These are phyloP conservation scores for Psidium guajava DNA, from an alignment of 345 rosid genomes.

Conservation along the genomic window DNA sequence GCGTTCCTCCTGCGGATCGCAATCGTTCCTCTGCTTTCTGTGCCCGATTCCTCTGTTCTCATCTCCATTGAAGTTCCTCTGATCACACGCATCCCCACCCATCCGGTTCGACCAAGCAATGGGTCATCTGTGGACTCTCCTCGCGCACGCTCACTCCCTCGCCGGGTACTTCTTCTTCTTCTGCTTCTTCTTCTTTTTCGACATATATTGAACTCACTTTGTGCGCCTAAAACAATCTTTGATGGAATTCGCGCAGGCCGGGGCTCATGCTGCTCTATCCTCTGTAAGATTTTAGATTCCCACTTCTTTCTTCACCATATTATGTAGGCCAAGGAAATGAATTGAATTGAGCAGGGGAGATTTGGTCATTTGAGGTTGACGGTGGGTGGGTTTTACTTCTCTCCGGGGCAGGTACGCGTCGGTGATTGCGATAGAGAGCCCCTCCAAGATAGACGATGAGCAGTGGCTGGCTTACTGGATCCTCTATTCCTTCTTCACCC, in stretches of 20 bases:
- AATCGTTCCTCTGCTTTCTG: neutral
- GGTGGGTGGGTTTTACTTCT: neutral
- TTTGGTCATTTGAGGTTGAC: neutral
- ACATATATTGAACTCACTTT: accelerated
- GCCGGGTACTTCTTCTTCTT: neutral
- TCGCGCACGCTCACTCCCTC: slow-evolving; percentile 1
- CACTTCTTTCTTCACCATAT: neutral
- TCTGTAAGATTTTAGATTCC: slow-evolving; percentile 15
- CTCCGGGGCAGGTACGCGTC: slow-evolving; percentile 21
- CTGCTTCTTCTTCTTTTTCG: neutral
- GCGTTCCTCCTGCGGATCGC: neutral
- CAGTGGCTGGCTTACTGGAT: slow-evolving; percentile 52
- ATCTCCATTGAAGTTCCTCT: neutral
- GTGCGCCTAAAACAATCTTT: accelerated
- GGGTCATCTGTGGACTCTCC: slow-evolving; percentile 7
- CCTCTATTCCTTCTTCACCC: slow-evolving; percentile 31
- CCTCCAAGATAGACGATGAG: slow-evolving; percentile 23
- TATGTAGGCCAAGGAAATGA: neutral
- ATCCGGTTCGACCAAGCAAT: neutral
- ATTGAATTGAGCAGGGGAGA: neutral
- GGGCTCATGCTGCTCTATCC: slow-evolving; percentile 35
- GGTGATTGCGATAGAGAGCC: slow-evolving; percentile 34
- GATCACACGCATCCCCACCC: neutral
- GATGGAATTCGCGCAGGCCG: slow-evolving; percentile 15
- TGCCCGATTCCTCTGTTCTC: neutral